These are phyloP conservation scores for Aspergillus campestris DNA, from an alignment of 495 filamentous ascomycete species.

Conservation along the genomic window DNA sequence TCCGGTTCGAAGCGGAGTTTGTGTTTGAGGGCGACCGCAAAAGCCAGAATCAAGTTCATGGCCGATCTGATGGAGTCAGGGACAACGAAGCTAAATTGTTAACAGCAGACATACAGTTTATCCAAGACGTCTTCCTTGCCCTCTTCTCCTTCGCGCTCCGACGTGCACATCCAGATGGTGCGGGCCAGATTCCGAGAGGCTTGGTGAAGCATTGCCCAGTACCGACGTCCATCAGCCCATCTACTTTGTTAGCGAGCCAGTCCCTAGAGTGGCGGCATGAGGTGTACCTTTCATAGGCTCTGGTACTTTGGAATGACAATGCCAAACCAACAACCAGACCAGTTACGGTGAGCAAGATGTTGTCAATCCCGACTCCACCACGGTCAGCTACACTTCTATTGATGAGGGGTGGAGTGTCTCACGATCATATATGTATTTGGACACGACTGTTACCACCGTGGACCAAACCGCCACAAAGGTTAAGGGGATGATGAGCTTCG, in stretches of 20 bases:
- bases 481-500: conserved; percentile 71
- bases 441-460: conserved; percentile 57
- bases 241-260: conserved; percentile 11
- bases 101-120: conserved; percentile 45
- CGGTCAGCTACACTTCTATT: background rate
- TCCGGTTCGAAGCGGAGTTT: conserved; percentile 81
- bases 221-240: conserved; percentile 65
- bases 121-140: conserved; percentile 62
- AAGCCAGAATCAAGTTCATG: conserved; percentile 75
- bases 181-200: conserved; percentile 66
- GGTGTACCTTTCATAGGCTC: conserved; percentile 67
- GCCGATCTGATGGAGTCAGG: conserved; percentile 38
- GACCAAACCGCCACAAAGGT: conserved; percentile 61
- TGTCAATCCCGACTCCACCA: conserved; percentile 46
- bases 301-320: conserved; percentile 74
- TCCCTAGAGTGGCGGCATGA: background rate
- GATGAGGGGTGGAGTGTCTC: conserved; percentile 11
- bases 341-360: conserved; percentile 69
- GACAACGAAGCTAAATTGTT: background rate
- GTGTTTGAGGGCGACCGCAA: conserved; percentile 69
- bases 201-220: conserved; percentile 67
- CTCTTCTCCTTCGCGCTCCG: conserved; percentile 52
- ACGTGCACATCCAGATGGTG: conserved; percentile 67
- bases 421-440: conserved; percentile 41
- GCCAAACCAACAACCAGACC: conserved; percentile 86